Evolutionary conservation across 108 stramenopile species (phyloP).

Genomic region (Cylindrotheca fusiformis): DNA sequence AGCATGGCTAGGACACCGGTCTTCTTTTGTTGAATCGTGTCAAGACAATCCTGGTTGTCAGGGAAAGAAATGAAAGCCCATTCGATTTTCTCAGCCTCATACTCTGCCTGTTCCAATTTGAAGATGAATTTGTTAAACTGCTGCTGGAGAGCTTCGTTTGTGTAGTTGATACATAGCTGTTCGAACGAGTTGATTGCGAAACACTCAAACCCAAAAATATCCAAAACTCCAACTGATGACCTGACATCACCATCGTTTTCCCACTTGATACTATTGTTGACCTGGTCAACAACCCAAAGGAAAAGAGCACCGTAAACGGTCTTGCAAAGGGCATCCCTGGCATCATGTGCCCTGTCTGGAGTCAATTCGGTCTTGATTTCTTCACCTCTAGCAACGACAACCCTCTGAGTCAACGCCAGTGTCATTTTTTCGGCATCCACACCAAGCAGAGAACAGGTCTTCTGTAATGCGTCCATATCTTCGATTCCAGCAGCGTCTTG

Average conservation of each 20-base stretch:
- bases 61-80: conserved; percentile 93
- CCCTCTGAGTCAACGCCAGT: conserved; percentile 73
- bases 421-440: conserved; percentile 73
- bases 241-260: conserved; percentile 73
- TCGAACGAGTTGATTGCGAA: conserved; percentile 96
- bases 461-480: conserved; percentile 56
- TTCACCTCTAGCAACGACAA: conserved; percentile 82
- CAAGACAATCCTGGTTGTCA: conserved; percentile 98
- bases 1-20: conserved; percentile 89
- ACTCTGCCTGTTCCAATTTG: conserved; percentile 98
- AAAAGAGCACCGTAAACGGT: conserved; percentile 92
- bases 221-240: conserved; percentile 92
- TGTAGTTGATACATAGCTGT: conserved; percentile 99
- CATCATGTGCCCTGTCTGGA: conserved; percentile 77
- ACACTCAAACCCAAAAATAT: conserved; percentile 99
- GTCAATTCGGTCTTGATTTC: conserved; percentile 74
- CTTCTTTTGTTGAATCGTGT: conserved; percentile 94
- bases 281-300: conserved; percentile 82
- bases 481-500: conserved; percentile 65
- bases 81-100: conserved; percentile 85
- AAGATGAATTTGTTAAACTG: conserved; percentile 99
- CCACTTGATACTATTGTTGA: conserved; percentile 88
- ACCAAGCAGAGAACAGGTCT: conserved; percentile 78
- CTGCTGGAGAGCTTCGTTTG: conserved; percentile 99
- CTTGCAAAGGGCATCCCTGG: conserved; percentile 94